phyloP scores from a whole-genome alignment of 306 rosid species.

The Glycyrrhiza uralensis region DNA sequence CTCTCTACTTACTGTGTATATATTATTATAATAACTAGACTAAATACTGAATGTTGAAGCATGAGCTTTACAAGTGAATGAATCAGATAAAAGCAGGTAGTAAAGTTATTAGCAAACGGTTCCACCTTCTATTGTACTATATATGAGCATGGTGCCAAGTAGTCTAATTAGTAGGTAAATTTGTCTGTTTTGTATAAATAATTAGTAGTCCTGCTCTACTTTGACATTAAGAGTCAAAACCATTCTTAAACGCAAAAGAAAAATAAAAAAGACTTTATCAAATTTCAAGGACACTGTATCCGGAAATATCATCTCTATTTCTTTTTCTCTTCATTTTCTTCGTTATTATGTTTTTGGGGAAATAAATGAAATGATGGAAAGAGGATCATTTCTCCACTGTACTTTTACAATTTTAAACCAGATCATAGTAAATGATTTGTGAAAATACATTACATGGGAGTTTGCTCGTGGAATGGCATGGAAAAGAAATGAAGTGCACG shows the following conservation, averaged over 20 bases:
- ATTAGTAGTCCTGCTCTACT: too few species aligned
- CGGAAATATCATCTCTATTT: too few species aligned
- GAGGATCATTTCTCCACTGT: too few species aligned
- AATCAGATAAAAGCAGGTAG: constrained; percentile 30
- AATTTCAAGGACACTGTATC: constrained; percentile 14
- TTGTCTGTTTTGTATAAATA: constrained; percentile 23
- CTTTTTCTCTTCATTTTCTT: too few species aligned
- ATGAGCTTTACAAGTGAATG: neutral
- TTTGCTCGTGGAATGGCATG: constrained; percentile 23
- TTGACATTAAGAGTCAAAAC: too few species aligned
- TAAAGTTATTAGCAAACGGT: constrained; percentile 5
- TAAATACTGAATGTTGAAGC: neutral
- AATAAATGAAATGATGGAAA: too few species aligned
- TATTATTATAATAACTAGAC: neutral
- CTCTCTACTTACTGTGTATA: neutral
- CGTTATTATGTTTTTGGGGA: too few species aligned
- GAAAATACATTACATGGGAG: constrained; percentile 26
- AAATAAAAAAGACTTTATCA: neutral
- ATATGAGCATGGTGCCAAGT: neutral
- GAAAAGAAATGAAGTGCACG: constrained; percentile 36
- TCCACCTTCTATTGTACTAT: constrained; percentile 10
- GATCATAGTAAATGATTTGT: constrained; percentile 21
- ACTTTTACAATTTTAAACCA: constrained; percentile 9
- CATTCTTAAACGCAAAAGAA: neutral
- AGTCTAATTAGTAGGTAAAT: constrained; percentile 20